Conservation (phyloP, 805 yeast species). For the Pichia occidentalis region DNA sequence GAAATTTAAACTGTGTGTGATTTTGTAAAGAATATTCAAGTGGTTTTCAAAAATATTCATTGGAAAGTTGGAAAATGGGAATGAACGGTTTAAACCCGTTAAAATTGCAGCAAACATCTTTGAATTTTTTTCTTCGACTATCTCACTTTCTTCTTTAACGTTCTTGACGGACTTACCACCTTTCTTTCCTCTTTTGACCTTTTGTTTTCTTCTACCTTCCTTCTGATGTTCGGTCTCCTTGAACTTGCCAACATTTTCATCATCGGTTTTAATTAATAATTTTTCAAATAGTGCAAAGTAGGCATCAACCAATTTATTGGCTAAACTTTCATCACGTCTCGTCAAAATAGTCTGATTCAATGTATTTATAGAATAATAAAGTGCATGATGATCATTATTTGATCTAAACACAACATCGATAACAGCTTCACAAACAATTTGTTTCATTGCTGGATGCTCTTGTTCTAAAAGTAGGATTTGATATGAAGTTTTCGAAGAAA, state of each 20-base stretch:
- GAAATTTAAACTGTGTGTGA: constrained; percentile 91
- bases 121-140: constrained; percentile 71
- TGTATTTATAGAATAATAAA: constrained; percentile 82
- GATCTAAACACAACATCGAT: constrained; percentile 73
- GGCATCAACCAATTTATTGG: constrained; percentile 75
- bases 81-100: constrained; percentile 93
- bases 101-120: constrained; percentile 83
- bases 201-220: constrained; percentile 62
- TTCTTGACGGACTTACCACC: constrained; percentile 77
- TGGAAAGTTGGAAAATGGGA: constrained; percentile 80
- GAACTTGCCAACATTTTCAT: constrained; percentile 32
- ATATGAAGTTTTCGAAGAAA: constrained; percentile 81
- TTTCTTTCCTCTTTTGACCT: constrained; percentile 74
- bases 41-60: constrained; percentile 66
- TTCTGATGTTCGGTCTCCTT: constrained; percentile 44
- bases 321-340: constrained; percentile 67
- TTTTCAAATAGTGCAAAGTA: constrained; percentile 86
- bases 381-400: constrained; percentile 75
- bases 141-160: constrained; percentile 57
- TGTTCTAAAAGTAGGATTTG: constrained; percentile 74
- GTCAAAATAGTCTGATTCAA: constrained; percentile 89
- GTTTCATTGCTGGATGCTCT: constrained; percentile 94
- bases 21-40: constrained; percentile 75
- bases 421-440: constrained; percentile 69
- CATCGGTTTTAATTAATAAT: constrained; percentile 63